Evolutionary conservation across 1,139 yeast genomes (phyloP).

Genomic region (Taphrina confusa): DNA sequence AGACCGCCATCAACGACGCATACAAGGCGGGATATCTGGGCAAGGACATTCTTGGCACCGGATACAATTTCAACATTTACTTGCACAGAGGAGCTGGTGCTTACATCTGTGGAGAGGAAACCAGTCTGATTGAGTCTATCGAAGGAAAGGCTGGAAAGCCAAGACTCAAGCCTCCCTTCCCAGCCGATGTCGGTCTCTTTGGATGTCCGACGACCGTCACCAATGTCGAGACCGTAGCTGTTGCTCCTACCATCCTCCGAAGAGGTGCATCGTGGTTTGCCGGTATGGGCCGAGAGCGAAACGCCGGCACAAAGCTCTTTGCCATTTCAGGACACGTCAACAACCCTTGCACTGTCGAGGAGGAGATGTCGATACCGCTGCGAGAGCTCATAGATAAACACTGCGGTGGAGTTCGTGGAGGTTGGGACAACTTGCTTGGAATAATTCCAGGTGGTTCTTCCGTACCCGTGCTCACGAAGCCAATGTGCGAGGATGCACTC

Average conservation of each 20-base stretch:
- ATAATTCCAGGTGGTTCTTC: conserved; percentile 89
- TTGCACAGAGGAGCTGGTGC: conserved; percentile 93
- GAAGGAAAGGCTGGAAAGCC: conserved; percentile 94
- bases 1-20: conserved; percentile 81
- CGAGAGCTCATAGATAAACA: conserved; percentile 78
- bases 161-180: conserved; percentile 89
- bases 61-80: conserved; percentile 76
- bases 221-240: conserved; percentile 85
- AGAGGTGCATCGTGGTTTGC: conserved; percentile 88
- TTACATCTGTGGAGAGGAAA: conserved; percentile 87
- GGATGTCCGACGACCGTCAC: conserved; percentile 90
- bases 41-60: conserved; percentile 81
- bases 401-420: conserved; percentile 87
- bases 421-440: conserved; percentile 86
- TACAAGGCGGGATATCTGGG: conserved; percentile 77
- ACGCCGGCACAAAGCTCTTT: conserved; percentile 75
- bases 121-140: conserved; percentile 79
- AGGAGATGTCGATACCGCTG: conserved; percentile 86
- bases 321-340: conserved; percentile 88
- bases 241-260: conserved; percentile 82
- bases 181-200: conserved; percentile 86
- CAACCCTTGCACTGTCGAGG: conserved; percentile 89
- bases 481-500: conserved; percentile 63
- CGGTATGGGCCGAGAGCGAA: conserved; percentile 78
- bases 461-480: conserved; percentile 74